Base-by-base conservation (phyloP, 352 stramenopile species). In the Globisporangium viniferum region DNA sequence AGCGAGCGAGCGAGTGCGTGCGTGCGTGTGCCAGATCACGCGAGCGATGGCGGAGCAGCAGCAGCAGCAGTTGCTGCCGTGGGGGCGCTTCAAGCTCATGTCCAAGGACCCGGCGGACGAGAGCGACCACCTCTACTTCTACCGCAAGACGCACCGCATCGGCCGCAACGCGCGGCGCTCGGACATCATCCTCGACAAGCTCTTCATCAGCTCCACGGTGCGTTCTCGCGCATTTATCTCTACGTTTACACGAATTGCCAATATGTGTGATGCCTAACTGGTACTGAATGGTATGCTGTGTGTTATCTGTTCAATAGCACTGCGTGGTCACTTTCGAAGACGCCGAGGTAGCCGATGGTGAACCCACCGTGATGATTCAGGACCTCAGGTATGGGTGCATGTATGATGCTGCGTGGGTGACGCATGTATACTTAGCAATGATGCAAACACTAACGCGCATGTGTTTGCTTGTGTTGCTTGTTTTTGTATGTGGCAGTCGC, bases 161-260 rank as follows among this genome's bases (percentile, higher is more conserved):
- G 86, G 86, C 15, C 83, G 86, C 68, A 84, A 77, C 46, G 69
- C 76, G 15, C 62, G 54, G 49, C 79, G 72, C 53, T 75, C 71
- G n/a, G 73, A 93, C 70, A 51, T 82, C 33, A 69, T 91, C 48
- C 63, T 93, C 44, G 71, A 86, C 60, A 70, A 80, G 61, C 73
- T 73, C 55, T 89, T 89, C 67, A 84, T 93, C 72, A 93, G 85
- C 70, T 82, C 78, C 49, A 64, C 86, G 44, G 85, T 93, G 74
- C 61, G 84, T 73, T 70, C 36, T 7, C 10, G 33, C 27, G 15
- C 36, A 0, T 18, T 15, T 55, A 3, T 15, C 2, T 59, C 8
- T 74, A 31, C 3, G 27, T 59, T 14, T 27, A 24, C 49, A 31
- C 18, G 36, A 24, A 31, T 39, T 2, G 15, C 8, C 12, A 33